phyloP scores from a whole-genome alignment of 2,329 filamentous ascomycete species.

The Aplosporella prunicola region DNA sequence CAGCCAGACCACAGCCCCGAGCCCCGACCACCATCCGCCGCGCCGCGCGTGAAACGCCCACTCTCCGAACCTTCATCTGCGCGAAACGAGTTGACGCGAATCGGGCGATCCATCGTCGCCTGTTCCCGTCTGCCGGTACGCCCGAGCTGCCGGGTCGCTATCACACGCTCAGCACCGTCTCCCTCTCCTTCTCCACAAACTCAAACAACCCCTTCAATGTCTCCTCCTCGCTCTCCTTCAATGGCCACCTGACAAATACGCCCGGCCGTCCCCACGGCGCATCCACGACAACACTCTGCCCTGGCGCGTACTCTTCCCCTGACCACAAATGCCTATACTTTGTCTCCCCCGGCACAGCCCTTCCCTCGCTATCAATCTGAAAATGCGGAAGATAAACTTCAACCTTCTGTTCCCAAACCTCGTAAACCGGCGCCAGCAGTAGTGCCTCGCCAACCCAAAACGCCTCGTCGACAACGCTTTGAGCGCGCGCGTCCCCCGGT shows the following conservation, averaged over 20 bases:
- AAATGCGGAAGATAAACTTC: conserved; percentile 18
- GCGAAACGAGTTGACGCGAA: too few species aligned
- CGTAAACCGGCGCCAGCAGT: conserved; percentile 21
- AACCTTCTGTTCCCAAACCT: conserved; percentile 15
- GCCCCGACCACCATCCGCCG: too few species aligned
- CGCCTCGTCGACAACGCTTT: conserved; percentile 19
- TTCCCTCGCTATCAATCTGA: conserved; percentile 10
- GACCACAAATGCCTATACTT: conserved; percentile 21
- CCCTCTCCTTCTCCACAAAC: conserved; percentile 20
- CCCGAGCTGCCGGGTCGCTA: too few species aligned
- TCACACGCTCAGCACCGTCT: conserved; percentile 1
- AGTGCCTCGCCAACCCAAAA: conserved; percentile 20
- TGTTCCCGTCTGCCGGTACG: too few species aligned
- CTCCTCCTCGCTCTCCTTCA: conserved; percentile 15
- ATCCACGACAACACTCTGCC: conserved; percentile 17
- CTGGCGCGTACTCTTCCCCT: conserved; percentile 15
- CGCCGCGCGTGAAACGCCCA: too few species aligned
- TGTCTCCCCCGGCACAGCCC: background rate
- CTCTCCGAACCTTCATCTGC: too few species aligned
- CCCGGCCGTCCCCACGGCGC: conserved; percentile 21
- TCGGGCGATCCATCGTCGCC: too few species aligned
- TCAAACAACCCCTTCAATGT: conserved; percentile 18
- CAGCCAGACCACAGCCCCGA: too few species aligned
- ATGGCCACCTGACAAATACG: conserved; percentile 16
- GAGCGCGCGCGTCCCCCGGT: conserved; percentile 15